These are phyloP conservation scores for Mycena rebaudengoi DNA, from an alignment of 768 basidiomycete species.

Conservation along the genomic window DNA sequence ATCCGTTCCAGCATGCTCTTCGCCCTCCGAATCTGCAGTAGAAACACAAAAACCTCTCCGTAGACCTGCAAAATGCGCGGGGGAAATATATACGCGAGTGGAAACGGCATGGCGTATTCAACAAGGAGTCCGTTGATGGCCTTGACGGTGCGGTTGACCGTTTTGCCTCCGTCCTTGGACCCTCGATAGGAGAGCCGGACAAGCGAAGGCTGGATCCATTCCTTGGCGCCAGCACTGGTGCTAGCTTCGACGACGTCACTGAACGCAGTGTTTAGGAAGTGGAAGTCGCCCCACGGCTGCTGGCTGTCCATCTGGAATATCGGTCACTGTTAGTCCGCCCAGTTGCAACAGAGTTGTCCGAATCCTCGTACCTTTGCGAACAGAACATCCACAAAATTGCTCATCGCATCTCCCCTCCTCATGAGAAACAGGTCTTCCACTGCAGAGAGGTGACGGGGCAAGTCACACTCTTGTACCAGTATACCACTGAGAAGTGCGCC, in stretches of 20 bases:
- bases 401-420: slow-evolving; percentile 80
- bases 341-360: not conserved
- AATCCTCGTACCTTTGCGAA: slow-evolving; percentile 68
- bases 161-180: slow-evolving; percentile 51
- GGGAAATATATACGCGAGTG: slow-evolving; percentile 80
- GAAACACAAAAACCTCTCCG: slow-evolving; percentile 71
- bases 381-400: slow-evolving; percentile 74
- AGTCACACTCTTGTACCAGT: slow-evolving; percentile 70
- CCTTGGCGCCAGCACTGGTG: slow-evolving; percentile 43
- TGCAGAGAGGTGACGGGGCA: slow-evolving; percentile 67
- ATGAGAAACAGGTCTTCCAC: slow-evolving; percentile 80
- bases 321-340: not conserved
- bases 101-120: slow-evolving; percentile 87
- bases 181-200: slow-evolving; percentile 78
- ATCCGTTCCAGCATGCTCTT: slow-evolving; percentile 77
- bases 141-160: slow-evolving; percentile 63
- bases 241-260: slow-evolving; percentile 67
- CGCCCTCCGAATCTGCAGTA: slow-evolving; percentile 78
- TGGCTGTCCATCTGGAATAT: slow-evolving; percentile 72
- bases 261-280: slow-evolving; percentile 84
- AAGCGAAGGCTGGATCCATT: slow-evolving; percentile 73
- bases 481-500: slow-evolving; percentile 64
- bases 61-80: slow-evolving; percentile 65
- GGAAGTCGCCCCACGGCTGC: slow-evolving; percentile 81
- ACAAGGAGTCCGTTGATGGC: slow-evolving; percentile 71